Percentiles rank a stretch among this genome's conserved stretches.
phyloP scores from a whole-genome alignment of 164 flowering plant genomes.

The Buxus sempervirens region DNA sequence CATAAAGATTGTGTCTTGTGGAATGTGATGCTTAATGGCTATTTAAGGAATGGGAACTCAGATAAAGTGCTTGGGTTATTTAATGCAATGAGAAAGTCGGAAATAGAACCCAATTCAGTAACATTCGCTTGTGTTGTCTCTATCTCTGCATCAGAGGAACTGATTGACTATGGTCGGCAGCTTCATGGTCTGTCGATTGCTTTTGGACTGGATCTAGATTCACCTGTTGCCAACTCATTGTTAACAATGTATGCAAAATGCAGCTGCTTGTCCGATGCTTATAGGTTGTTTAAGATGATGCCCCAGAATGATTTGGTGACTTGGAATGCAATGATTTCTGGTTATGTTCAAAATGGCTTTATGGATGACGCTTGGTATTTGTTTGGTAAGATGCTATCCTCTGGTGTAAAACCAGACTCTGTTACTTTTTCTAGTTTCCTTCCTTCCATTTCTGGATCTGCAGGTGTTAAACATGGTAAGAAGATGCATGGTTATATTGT shows the following conservation, averaged over 20 bases:
- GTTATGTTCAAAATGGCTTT: conserved; percentile 55
- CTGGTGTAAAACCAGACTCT: conserved; percentile 61
- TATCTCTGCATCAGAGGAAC: conserved; percentile 40
- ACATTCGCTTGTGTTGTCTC: conserved; percentile 61
- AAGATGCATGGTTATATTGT: conserved; percentile 66
- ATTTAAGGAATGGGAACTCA: conserved; percentile 41
- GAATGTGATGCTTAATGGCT: conserved; percentile 83
- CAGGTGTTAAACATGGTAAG: conserved; percentile 43
- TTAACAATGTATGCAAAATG: conserved; percentile 75
- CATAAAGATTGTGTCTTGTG: conserved; percentile 63
- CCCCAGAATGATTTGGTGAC: conserved; percentile 45
- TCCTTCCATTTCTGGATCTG: conserved; percentile 46
- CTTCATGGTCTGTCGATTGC: conserved; percentile 53
- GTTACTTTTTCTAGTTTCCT: conserved; percentile 73
- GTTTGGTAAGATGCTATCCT: conserved; percentile 49
- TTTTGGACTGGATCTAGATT: conserved; percentile 53
- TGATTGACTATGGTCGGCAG: conserved; percentile 42
- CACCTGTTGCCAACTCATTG: conserved; percentile 59
- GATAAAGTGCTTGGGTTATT: conserved; percentile 37
- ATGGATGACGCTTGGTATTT: conserved; percentile 44
- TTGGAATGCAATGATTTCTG: conserved; percentile 85
- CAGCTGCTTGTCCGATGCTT: conserved; percentile 43
- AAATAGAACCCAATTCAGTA: conserved; percentile 45
- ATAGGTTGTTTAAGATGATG: conserved; percentile 43
- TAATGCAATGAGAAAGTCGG: conserved; percentile 43